Base-by-base conservation (phyloP, 2,329 filamentous ascomycete genomes). In the Cercospora canescens region DNA sequence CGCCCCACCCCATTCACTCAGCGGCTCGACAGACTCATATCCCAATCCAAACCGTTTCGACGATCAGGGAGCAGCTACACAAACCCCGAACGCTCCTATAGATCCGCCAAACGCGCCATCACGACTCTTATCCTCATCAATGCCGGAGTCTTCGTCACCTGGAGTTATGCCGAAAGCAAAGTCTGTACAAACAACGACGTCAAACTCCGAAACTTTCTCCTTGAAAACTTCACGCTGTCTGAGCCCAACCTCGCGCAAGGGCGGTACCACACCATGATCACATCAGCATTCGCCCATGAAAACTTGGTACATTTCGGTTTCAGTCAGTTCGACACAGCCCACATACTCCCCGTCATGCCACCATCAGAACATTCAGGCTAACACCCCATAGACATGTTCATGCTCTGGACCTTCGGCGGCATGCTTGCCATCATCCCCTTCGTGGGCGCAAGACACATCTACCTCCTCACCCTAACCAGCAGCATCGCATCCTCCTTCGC, bases 41-140 rank as follows among this genome's bases (percentile, higher is more conserved):
- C 45, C 45, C 45, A 52, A 0, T 26, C 30, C 18, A 52, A 16
- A 26, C 45, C 60, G 26, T 55, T 56, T 6, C 28, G 34, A 16
- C 50, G 56, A 54, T n/a, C 14, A 14, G 60, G 48, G 35, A 56
- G 41, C 56, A 30, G 57, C 21, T n/a, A 8, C 58, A 41, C n/a
- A 18, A 34, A 30, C 39, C 56, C 34, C 24, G 21, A 6, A 26
- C 4, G 24, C 18, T 61, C 57, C 39, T 64, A 67, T 56, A 37
- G 26, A 21, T 50, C 48, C 8, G 60, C 59, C 24, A 65, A 56
- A 32, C 21, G 39, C 6, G 64, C 79, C 32, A 69, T 80, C 54
- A 79, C 76, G 60, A 66, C 71, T 21, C 63, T 82, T 62, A 77
- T 83, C 48, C 78, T 76, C 45, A 39, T 80, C 69, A 83, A 84